Percentiles rank a stretch among this genome's conserved stretches.
These are phyloP conservation scores for Erysimum cheiri DNA, from an alignment of 441 rosid genomes.

Conservation along the genomic window DNA sequence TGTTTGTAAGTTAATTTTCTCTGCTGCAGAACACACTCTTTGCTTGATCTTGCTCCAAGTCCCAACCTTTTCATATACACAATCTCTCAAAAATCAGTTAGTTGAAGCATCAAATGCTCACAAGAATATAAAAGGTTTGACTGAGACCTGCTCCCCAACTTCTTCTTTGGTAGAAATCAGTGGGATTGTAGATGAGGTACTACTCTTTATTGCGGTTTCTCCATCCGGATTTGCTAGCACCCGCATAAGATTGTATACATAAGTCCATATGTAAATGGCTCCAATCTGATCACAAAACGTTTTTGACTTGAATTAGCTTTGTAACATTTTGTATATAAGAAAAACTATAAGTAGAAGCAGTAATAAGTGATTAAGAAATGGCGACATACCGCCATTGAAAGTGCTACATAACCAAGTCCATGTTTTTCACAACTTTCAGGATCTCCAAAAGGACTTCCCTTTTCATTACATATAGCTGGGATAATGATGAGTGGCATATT, in stretches of 20 bases:
- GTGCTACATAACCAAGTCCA: slow-evolving; percentile 77
- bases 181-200: slow-evolving; percentile 38
- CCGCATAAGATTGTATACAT: slow-evolving; percentile 75
- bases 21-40: slow-evolving; percentile 39
- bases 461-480: slow-evolving; percentile 85
- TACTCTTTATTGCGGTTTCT: slow-evolving; percentile 29
- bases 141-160: slow-evolving; percentile 37
- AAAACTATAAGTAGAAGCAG: not conserved
- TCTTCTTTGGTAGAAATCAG: slow-evolving; percentile 51
- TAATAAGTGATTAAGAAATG: not conserved
- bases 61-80: slow-evolving; percentile 51
- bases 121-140: slow-evolving; percentile 5
- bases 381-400: slow-evolving; percentile 82
- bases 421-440: slow-evolving; percentile 58
- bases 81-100: slow-evolving; percentile 5
- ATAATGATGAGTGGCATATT: slow-evolving; percentile 78
- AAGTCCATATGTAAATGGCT: slow-evolving; percentile 82
- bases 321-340: not conserved
- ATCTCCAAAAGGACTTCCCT: slow-evolving; percentile 80
- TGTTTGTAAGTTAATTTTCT: slow-evolving; percentile 54
- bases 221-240: slow-evolving; percentile 45
- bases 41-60: slow-evolving; percentile 42
- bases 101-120: not conserved
- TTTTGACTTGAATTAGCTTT: not conserved
- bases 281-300: slow-evolving; percentile 56